Evolutionary conservation across 805 yeast genomes (phyloP), one percentile per base, ranked within the genome.

Genomic region (Priceomyces fermenticarens): DNA sequence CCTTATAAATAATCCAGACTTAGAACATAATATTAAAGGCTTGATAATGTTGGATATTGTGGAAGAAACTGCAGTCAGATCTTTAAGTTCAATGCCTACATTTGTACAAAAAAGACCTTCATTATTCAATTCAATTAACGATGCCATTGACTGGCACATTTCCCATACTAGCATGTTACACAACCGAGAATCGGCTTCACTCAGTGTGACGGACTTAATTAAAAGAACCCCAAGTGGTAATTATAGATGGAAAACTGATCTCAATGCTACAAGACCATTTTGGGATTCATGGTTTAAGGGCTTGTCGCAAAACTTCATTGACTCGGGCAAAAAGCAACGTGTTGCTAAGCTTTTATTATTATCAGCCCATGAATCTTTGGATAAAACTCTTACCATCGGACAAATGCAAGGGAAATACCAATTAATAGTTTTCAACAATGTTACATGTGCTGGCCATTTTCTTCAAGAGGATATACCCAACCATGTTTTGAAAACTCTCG

Each of bases 381-480:
- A 93, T 62, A 88, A 84, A 47, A 77, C 77, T 30, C 69, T 93
- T 36, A 88, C 90, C 61, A 81, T 93, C 38, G 99, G 97, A 0
- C 99, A 95, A 62, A 93, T 93, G 99, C 98, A 90, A 63, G 99
- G 99, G 1, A 83, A 81, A 58, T 93, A 85, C 60, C 99, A 95
- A 63, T 72, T 93, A 31, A 81, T 87, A 10, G 93, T 89, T 3
- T 83, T 88, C 58, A 63, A 63, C 46, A 84, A 82, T 40, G 71
- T 58, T 29, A 46, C 56, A 5, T 51, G 58, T 14, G 56, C 89
- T 2, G 97, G 98, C 1, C 99, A 93, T 63, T 93, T 90, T 52
- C 67, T 95, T n/a, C 99, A 93, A 36, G 99, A 93, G 57, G 99
- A 93, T 59, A 73, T 77, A 5, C 93, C 97, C 0, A 62, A 56